Evolutionary conservation across 768 basidiomycete species (phyloP), one percentile per base, ranked within the genome.

Genomic region (Psilocybe azurescens): DNA sequence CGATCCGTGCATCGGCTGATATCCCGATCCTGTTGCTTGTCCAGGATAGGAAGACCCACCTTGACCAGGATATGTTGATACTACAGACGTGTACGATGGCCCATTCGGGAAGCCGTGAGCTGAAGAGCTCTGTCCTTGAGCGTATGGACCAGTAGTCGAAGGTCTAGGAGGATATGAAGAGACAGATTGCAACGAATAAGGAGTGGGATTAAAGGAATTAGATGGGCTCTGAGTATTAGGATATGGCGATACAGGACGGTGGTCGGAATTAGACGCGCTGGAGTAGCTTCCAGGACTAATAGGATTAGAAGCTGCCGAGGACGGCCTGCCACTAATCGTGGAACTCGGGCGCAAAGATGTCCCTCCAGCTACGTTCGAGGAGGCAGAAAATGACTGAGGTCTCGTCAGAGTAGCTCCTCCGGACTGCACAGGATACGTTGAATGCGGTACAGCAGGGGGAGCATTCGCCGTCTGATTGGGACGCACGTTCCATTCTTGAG

Each of bases 401-500:
- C 75, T 70, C 18, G 69, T 60, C 48, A 77, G 53, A 69, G 77
- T 77, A 32, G 76, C 75, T 53, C 77, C 76, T 3, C 65, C 71
- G 33, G 55, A 16, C 36, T 60, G 50, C 8, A 41, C 59, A 32
- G 53, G 59, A 53, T 70, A 69, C 10, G 64, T 61, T 24, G 66
- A 59, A 53, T 70, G 63, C 2, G 66, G 33, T 14, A 59, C 52
- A 41, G 53, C 32, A 14, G 63, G 39, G 39, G 60, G 55, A 59
- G 60, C 51, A 58, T 69, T 14, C 62, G 68, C 18, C 58, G 63
- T 33, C 62, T 71, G 58, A 44, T 32, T 59, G 48, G 67, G 52
- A 53, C 64, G 61, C 3, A 72, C 55, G 18, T 74, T 70, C 81
- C 81, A 81, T 53, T 81, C 80, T 20, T 77, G 67, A 61, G 81